Conservation (phyloP, 441 rosid genomes). For the Theobroma grandiflorum region DNA sequence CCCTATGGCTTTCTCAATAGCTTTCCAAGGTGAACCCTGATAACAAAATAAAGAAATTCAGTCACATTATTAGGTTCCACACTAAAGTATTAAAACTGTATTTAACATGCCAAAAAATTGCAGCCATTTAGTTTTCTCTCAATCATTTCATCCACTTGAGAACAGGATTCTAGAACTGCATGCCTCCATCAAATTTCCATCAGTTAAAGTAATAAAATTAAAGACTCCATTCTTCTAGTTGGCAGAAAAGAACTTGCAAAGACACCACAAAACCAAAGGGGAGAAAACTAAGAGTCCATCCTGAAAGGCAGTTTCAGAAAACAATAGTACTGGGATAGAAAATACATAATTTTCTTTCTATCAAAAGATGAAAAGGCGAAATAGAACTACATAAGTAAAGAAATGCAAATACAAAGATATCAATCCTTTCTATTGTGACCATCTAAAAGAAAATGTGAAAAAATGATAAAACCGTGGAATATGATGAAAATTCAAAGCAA, state of each 20-base stretch:
- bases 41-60: not conserved
- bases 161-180: not conserved
- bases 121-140: not conserved
- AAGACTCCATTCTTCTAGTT: not conserved
- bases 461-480: not conserved
- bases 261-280: not conserved
- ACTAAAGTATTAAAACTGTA: not conserved
- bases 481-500: not conserved
- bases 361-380: not conserved
- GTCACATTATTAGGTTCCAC: not conserved
- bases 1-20: slow-evolving; percentile 61
- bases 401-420: not conserved
- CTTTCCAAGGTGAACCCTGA: slow-evolving; percentile 50
- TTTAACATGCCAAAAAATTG: not conserved
- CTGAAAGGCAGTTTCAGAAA: not conserved
- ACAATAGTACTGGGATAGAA: not conserved
- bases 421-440: not conserved
- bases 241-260: not conserved
- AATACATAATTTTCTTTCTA: not conserved
- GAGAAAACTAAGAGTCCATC: not conserved
- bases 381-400: not conserved
- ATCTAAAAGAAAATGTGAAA: not conserved
- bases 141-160: not conserved
- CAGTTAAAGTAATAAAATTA: not conserved
- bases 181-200: not conserved